These are phyloP conservation scores for Trametes cinnabarina DNA, from an alignment of 768 basidiomycete species.

Conservation along the genomic window DNA sequence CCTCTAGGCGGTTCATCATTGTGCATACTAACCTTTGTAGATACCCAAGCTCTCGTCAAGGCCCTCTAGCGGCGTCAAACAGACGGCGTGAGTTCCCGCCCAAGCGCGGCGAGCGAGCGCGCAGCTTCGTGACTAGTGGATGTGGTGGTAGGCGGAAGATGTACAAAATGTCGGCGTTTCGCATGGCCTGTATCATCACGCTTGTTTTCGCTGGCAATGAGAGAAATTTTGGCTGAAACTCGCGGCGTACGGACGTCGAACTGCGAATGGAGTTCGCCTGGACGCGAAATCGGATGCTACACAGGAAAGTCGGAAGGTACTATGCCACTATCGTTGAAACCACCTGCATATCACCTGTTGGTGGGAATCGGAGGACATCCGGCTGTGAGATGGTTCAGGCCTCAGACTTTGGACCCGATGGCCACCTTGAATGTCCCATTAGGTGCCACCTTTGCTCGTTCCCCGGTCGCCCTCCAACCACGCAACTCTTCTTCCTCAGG, in stretches of 20 bases:
- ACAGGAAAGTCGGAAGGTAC: no score
- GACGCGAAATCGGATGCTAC: no score
- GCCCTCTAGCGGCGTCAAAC: neutral
- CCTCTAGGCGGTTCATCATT: neutral
- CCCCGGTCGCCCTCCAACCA: conserved; percentile 32
- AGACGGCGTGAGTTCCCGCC: neutral
- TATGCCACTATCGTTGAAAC: no score
- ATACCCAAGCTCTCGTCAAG: neutral
- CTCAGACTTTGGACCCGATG: neutral
- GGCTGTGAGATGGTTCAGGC: no score
- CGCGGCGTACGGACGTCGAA: no score
- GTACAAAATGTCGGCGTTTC: neutral
- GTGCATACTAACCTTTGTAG: conserved; percentile 9
- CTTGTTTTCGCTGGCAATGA: neutral
- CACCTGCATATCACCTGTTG: neutral
- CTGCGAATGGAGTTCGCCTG: no score
- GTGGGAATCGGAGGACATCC: no score
- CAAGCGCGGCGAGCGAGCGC: no score
- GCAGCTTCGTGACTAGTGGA: no score
- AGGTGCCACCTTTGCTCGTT: conserved; percentile 32
- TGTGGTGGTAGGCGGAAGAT: no score
- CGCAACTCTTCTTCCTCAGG: conserved; percentile 24
- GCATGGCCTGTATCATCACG: neutral
- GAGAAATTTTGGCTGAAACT: neutral
- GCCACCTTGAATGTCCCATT: conserved; percentile 38